A percentile compares a stretch with the other conserved stretches of the same genome.
Conservation (phyloP, 306 rosid genomes). For the Biancaea sappan region DNA sequence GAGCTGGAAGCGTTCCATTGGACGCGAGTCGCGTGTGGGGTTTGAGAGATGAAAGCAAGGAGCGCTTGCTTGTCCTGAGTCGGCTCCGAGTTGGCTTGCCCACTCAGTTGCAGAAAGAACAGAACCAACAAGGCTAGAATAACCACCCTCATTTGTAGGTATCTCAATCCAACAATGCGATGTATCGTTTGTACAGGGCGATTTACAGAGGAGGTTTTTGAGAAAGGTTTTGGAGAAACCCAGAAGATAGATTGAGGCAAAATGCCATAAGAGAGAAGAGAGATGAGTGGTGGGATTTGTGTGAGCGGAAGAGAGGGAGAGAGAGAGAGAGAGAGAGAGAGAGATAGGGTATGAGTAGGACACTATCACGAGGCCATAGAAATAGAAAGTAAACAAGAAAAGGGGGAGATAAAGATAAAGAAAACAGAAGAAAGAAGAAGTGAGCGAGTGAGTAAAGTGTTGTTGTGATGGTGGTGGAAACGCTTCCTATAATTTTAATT, state of each 20-base stretch:
- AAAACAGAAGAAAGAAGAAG: slow-evolving; percentile 27
- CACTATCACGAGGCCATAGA: neutral
- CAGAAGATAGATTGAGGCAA: slow-evolving; percentile 40
- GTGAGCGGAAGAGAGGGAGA: no score
- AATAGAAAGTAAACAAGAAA: neutral
- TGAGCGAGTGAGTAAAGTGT: neutral
- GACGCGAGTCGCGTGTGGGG: slow-evolving; percentile 58
- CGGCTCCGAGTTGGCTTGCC: slow-evolving; percentile 53
- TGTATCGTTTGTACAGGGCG: neutral
- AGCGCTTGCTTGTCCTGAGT: slow-evolving; percentile 70
- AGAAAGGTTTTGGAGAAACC: slow-evolving; percentile 23
- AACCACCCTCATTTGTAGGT: slow-evolving; percentile 38
- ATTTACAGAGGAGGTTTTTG: slow-evolving; percentile 10
- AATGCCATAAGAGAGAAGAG: slow-evolving; percentile 33
- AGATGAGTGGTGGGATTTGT: neutral
- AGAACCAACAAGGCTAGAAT: neutral
- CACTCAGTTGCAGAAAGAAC: slow-evolving; percentile 31
- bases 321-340: no score
- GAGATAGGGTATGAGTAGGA: neutral
- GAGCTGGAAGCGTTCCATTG: slow-evolving; percentile 66
- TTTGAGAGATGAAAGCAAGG: slow-evolving; percentile 45
- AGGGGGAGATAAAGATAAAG: slow-evolving; percentile 19
- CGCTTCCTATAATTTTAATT: slow-evolving; percentile 3
- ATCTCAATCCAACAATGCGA: neutral
- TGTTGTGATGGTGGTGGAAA: slow-evolving; percentile 8